Base-by-base conservation (phyloP, 2,329 filamentous ascomycete genomes). In the Epichloe hybrida region DNA sequence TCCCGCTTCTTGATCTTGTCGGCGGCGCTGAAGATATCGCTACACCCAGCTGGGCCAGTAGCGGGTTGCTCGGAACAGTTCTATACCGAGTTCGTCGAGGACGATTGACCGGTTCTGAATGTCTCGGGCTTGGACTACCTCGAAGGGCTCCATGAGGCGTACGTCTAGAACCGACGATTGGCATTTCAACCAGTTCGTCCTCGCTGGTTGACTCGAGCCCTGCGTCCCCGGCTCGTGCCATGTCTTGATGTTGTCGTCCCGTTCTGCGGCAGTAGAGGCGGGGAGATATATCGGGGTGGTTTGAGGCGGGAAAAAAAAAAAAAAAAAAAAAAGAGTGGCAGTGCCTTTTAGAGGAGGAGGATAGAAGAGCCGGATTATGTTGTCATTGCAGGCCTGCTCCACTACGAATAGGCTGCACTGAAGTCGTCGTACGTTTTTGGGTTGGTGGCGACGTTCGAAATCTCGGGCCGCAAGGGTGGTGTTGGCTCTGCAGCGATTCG, bases 141-240 rank as follows among this genome's bases (percentile, higher is more conserved):
- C 37, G 4, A 9, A 17, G 5, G 7, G 27, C 5, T 35, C 31
- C 47, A 8, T 40, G 13, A 39, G 51, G 42, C 58, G 48, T 2
- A 36, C 41, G 48, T 20, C 21, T 49, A 1, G 54, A 8, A n/a
- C 49, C 44, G n/a, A 48, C 56, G 31, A 61, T 51, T 38, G 64
- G 57, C 45, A 67, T 60, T 51, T 64, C 66, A n/a, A 68, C 53
- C 21, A 67, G 54, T 39, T 68, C 65, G 53, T 68, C 66, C 34
- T 62, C 61, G 48, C 56, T 56, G n/a, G 23, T 39, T 2, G 53
- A 38, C 21, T 51, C 48, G 46, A 57, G 46, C 44, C 38, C 51
- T 46, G 48, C 50, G 39, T 53, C 53, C 43, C 50, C 51, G 49
- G 50, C 48, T 45, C 44, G 50, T 27, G 54, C 50, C 57, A 59